Base-by-base conservation (phyloP, 495 filamentous ascomycete species). In the Penicillium cosmopolitanum region DNA sequence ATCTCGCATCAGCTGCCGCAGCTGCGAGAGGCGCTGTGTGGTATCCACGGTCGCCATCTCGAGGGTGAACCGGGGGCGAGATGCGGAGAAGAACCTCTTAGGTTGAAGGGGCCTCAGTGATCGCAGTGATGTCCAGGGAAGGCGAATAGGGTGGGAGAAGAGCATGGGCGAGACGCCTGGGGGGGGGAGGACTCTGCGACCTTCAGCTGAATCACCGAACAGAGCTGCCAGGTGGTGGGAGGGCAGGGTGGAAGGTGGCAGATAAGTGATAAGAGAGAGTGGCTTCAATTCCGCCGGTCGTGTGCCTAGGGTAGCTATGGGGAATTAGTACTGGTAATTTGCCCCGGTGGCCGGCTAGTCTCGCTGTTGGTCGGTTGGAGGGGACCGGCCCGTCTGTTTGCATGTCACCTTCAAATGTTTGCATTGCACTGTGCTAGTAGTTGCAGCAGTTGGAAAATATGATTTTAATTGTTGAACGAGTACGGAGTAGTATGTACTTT, bases 21-120 rank as follows among this genome's bases (percentile, higher is more conserved):
- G 80, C 69, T 82, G 80, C 59, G 84, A 71, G 62, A 99, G 82
- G 58, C 94, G 89, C 54, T 85, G 79, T 50, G 86, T 87, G 18
- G 94, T 96, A 75, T 96, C 78, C 61, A 97, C 89, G 40, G 84
- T 88, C 71, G 85, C 91, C 92, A 97, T 97, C 15, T 90, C 85
- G 77, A 80, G 59, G 42, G 72, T 62, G 61, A 69, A 74, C 31
- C 68, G 75, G 36, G 68, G 66, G 48, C 68, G 64, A 40, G 75
- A 74, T 48, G 60, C 62, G 48, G 74, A 76, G 56, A 80, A 79
- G 57, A 74, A 63, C 59, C 72, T 71, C 36, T 66, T 56, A 35
- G 67, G 68, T 51, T 63, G 53, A 46, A 71, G 50, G 33, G 70
- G 66, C 57, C 66, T 72, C 53, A 71, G 48, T 56, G 75, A 73